phyloP scores from a whole-genome alignment of 1,284 basidiomycete species.

The Cutaneotrichosporon sp. region DNA sequence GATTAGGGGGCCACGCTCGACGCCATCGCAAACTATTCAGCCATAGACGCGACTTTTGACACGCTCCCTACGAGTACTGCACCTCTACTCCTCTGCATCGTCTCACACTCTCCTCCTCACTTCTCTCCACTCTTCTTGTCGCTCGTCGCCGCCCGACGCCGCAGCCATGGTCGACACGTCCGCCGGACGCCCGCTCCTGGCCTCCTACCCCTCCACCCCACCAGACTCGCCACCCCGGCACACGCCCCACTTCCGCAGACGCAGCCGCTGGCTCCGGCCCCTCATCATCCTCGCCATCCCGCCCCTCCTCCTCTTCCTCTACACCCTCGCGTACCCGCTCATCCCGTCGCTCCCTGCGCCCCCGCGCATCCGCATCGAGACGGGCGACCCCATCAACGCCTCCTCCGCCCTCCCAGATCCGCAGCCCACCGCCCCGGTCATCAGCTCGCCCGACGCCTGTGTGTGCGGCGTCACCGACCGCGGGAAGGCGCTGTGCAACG shows the following conservation, averaged over 20 bases:
- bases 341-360: conserved; percentile 44
- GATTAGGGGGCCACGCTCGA: too few species aligned
- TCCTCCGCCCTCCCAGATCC: not conserved
- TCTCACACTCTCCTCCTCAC: not conserved
- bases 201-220: not conserved
- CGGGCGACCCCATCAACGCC: not conserved
- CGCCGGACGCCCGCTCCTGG: not conserved
- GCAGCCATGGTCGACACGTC: not conserved
- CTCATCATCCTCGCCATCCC: conserved; percentile 35
- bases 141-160: not conserved
- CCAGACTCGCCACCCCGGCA: not conserved
- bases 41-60: not conserved
- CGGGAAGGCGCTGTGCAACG: conserved; percentile 39
- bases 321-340: conserved; percentile 41
- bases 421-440: conserved; percentile 6
- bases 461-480: conserved; percentile 37
- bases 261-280: conserved; percentile 39
- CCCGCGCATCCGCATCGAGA: conserved; percentile 38
- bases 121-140: not conserved
- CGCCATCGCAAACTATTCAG: too few species aligned
- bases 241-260: conserved; percentile 5
- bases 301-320: conserved; percentile 37
- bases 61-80: not conserved
- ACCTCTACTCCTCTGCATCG: not conserved
- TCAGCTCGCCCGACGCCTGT: conserved; percentile 20